A percentile compares a stretch with the other conserved stretches of the same genome.
phyloP scores from a whole-genome alignment of 176 grass and related monocot genomes.

The Sorghum bicolor region DNA sequence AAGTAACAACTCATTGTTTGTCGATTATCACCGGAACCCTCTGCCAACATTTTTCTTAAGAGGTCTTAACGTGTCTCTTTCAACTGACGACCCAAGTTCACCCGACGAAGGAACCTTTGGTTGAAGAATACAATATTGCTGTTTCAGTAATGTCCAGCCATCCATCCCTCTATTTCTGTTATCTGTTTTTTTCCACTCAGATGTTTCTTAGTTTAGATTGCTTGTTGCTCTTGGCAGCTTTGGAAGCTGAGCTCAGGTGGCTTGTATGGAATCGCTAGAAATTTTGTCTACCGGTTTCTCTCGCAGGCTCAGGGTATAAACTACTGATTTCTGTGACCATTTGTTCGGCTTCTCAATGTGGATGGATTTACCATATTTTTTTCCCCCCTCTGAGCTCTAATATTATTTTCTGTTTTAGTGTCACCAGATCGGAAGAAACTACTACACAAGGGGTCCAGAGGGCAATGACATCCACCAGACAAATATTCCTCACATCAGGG shows the following conservation, averaged over 20 bases:
- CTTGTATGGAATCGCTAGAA: slow-evolving; percentile 84
- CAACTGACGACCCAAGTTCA: slow-evolving; percentile 91
- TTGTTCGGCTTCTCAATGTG: neutral
- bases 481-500: slow-evolving; percentile 80
- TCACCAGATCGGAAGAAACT: slow-evolving; percentile 84
- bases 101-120: slow-evolving; percentile 85
- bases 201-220: neutral
- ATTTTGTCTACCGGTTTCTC: slow-evolving; percentile 77
- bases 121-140: slow-evolving; percentile 87
- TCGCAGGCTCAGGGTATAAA: slow-evolving; percentile 65
- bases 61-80: slow-evolving; percentile 88
- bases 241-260: slow-evolving; percentile 86
- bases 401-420: slow-evolving; percentile 40
- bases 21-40: slow-evolving; percentile 91
- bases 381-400: neutral
- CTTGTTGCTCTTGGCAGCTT: slow-evolving; percentile 42
- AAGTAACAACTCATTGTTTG: slow-evolving; percentile 89
- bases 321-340: neutral
- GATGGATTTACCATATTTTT: neutral
- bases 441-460: slow-evolving; percentile 66
- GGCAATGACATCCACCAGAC: slow-evolving; percentile 76
- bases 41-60: slow-evolving; percentile 73
- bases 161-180: neutral
- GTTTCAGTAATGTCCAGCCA: slow-evolving; percentile 49
- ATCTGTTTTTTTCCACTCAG: neutral